phyloP scores from a whole-genome alignment of 108 stramenopile genomes.

The Nitzschia inconspicua region DNA sequence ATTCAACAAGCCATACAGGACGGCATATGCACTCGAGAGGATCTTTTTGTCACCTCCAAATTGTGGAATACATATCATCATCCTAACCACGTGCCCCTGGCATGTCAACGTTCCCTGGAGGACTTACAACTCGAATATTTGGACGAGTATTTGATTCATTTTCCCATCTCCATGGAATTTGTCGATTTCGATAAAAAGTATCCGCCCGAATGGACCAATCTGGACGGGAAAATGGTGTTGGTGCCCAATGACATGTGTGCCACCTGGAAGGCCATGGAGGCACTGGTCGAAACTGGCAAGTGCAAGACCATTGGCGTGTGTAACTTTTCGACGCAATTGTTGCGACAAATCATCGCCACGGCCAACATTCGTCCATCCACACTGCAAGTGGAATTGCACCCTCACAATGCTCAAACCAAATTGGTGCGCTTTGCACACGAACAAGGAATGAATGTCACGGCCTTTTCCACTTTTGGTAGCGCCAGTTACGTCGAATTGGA shows the following conservation, averaged over 20 bases:
- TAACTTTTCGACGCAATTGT: slow-evolving; percentile 81
- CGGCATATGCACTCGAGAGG: slow-evolving; percentile 67
- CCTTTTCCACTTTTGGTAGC: slow-evolving; percentile 81
- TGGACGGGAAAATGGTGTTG: slow-evolving; percentile 78
- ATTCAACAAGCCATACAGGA: slow-evolving; percentile 75
- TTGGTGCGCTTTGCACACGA: slow-evolving; percentile 80
- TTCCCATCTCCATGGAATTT: slow-evolving; percentile 91
- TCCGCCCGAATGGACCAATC: slow-evolving; percentile 93
- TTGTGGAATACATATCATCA: slow-evolving; percentile 95
- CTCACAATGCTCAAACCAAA: slow-evolving; percentile 76
- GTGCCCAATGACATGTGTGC: slow-evolving; percentile 64
- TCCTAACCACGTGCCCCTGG: slow-evolving; percentile 81
- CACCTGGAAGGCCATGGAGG: slow-evolving; percentile 93
- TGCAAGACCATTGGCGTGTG: slow-evolving; percentile 76
- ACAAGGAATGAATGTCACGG: slow-evolving; percentile 76
- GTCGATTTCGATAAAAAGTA: slow-evolving; percentile 82
- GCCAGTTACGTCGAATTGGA: slow-evolving; percentile 75
- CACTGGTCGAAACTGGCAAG: slow-evolving; percentile 42
- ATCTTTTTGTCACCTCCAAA: slow-evolving; percentile 89
- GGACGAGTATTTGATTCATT: slow-evolving; percentile 93
- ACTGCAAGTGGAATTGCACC: slow-evolving; percentile 90
- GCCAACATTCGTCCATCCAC: slow-evolving; percentile 75
- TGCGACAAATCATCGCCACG: slow-evolving; percentile 73
- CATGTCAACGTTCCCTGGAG: slow-evolving; percentile 53
- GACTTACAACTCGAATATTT: slow-evolving; percentile 88